A percentile compares a stretch with the other conserved stretches of the same genome.
Evolutionary conservation across 208 protist species (phyloP).

Genomic region (Sergeia podlipaevii): DNA sequence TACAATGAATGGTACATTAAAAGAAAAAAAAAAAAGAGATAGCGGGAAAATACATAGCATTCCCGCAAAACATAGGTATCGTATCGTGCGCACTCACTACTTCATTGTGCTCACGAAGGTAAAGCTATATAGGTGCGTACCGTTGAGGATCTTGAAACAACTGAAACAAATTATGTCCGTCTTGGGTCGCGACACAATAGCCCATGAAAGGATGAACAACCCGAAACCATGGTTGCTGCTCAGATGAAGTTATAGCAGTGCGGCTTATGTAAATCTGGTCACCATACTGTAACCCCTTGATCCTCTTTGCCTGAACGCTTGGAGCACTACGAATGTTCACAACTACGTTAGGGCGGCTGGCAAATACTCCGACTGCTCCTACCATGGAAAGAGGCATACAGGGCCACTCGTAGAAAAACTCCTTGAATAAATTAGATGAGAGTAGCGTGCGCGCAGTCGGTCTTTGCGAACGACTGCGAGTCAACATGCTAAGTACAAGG

Average conservation of each 20-base stretch:
- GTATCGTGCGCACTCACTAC: neutral
- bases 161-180: conserved; percentile 25
- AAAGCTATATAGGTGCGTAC: conserved; percentile 13
- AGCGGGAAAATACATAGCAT: no score
- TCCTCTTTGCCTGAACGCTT: conserved; percentile 10
- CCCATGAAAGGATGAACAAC: conserved; percentile 43
- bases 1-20: no score
- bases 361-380: conserved; percentile 29
- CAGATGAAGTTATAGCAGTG: neutral
- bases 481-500: conserved; percentile 59
- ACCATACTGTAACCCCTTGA: conserved; percentile 19
- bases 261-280: conserved; percentile 28
- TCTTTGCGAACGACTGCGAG: conserved; percentile 36
- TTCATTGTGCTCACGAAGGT: neutral
- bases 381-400: conserved; percentile 23
- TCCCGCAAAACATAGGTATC: no score
- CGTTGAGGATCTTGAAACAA: conserved; percentile 23
- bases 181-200: conserved; percentile 22
- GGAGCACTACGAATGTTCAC: conserved; percentile 28
- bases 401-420: conserved; percentile 20
- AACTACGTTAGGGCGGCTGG: conserved; percentile 10
- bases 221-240: conserved; percentile 18
- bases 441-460: conserved; percentile 44
- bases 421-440: conserved; percentile 26
- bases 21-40: no score